These are phyloP conservation scores for Clarireedia hainanense DNA, from an alignment of 2,329 filamentous ascomycete genomes.

Conservation along the genomic window DNA sequence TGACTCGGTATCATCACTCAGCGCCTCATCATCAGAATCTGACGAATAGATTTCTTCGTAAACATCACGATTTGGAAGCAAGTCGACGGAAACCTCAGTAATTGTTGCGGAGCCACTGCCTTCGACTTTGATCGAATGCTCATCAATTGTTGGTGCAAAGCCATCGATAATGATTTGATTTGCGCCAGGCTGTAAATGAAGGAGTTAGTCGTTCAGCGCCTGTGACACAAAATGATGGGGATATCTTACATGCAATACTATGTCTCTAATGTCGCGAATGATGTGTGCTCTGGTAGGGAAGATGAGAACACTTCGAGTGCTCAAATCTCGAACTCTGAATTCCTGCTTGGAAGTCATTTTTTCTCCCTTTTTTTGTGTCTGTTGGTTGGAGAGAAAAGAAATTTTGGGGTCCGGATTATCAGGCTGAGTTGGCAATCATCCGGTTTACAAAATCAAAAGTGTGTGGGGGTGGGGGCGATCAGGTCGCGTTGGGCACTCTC, in stretches of 20 bases:
- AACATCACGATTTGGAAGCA: slow-evolving; percentile 42
- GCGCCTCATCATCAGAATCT: slow-evolving; percentile 29
- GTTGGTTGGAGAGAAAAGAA: not conserved
- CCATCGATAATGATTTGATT: slow-evolving; percentile 51
- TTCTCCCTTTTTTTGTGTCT: not conserved
- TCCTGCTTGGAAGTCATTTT: slow-evolving; percentile 31
- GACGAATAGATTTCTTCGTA: slow-evolving; percentile 33
- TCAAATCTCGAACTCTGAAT: slow-evolving; percentile 48
- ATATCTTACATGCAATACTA: slow-evolving; percentile 33
- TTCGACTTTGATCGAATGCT: slow-evolving; percentile 52
- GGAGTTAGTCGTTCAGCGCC: not conserved
- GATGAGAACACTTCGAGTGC: slow-evolving; percentile 54
- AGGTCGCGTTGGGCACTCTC: not conserved
- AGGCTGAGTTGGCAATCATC: not conserved
- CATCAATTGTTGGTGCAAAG: slow-evolving; percentile 44
- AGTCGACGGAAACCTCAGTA: slow-evolving; percentile 54
- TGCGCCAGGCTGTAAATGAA: slow-evolving; percentile 34
- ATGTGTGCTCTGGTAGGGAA: slow-evolving; percentile 55
- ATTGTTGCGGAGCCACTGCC: slow-evolving; percentile 50
- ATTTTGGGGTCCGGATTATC: not conserved
- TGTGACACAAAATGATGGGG: not conserved
- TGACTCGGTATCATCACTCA: slow-evolving; percentile 25
- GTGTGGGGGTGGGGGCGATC: not conserved
- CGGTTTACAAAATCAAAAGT: not conserved
- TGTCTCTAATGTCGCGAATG: slow-evolving; percentile 48